Evolutionary conservation across 495 filamentous ascomycete genomes (phyloP), one percentile per base, ranked within the genome.

Genomic region (Pseudotulostoma volvatum): DNA sequence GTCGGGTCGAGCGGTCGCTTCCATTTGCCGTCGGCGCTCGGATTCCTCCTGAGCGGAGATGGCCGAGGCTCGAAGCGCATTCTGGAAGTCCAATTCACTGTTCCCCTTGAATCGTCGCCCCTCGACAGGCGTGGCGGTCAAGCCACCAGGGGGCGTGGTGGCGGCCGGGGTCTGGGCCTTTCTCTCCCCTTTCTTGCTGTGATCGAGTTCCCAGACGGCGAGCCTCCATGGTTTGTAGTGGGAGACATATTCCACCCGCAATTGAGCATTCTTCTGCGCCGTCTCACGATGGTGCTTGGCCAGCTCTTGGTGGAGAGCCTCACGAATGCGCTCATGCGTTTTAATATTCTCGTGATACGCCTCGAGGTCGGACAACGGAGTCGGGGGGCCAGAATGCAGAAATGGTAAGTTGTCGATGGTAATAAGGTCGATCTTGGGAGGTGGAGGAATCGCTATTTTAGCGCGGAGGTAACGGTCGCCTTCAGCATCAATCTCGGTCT

Each of bases 31-130:
- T 40, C 79, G 74, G 36, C 74, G 69, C 41, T 83, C 81, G 33
- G 77, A 61, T 47, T 75, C 77, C 50, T 86, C 75, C 45, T 76
- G 75, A n/a, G 74, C 79, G 30, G 77, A 81, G 31, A 76, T 75
- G 37, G 79, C 71, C 1, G 84, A 92, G 42, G 82, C 76, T 41
- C 80, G 73, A 3, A 95, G 54, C 3, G 79, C 81, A 36, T 71
- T 71, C 45, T 88, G 73, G 34, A 92, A 63, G 44, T 93, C 84
- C 18, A 80, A 68, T 45, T 92, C 83, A 36, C 74, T 81, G 35
- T 71, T 73, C 11, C 75, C 69, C 44, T 76, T 73, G 36, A 73
- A 71, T 34, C 74, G 66, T 9, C 78, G 68, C 19, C 71, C 71
- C 3, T 59, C 64, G 3, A 60, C 56, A 13, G 61, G 51, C 9